Base-by-base conservation (phyloP, 2,329 filamentous ascomycete species). In the Grosmannia clavigera region DNA sequence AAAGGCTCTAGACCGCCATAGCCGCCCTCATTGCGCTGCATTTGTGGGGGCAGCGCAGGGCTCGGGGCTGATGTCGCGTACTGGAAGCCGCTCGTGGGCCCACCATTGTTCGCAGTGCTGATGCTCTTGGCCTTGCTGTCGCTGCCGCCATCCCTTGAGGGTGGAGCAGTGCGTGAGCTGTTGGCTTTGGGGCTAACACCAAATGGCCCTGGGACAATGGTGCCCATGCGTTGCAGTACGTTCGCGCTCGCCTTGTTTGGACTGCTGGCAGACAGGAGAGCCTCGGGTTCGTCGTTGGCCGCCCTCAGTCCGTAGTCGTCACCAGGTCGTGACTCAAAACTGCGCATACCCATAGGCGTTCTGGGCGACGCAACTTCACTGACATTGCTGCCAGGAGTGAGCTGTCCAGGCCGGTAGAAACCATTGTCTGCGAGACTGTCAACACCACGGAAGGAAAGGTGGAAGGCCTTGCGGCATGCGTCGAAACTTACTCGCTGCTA, bases 141-240 rank as follows among this genome's bases (percentile, higher is more conserved):
- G 33, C 29, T 53, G 27, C 19, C 31, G 9, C 66, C 66, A 12
- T 16, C 55, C 40, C 60, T 43, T 0, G 61, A 58, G 22, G 71
- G 66, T 38, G 73, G 72, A 1, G 70, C 67, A 51, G 74, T 74
- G 56, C 56, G 60, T 16, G 68, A 67, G n/a, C 65, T 65, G 31
- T 64, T 61, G 40, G 64, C 64, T 64, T 64, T 67, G 59, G 53
- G 58, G 25, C 67, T 64, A 73, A 77, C 70, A 64, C 84, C 82
- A 66, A 89, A 88, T 0, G 86, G 85, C 0, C 84, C 85, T 1
- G 85, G 82, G 1, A 82, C 78, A 67, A 88, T 85, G 10, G 75
- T 79, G 65, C 88, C 81, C 77, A 88, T 82, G 58, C 83, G 80
- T 63, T 81, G 78, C 65, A 87, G 67, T 33, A 89, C 66, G 46